These are phyloP conservation scores for Rasamsonia emersonii DNA, from an alignment of 2,329 filamentous ascomycete species.

Conservation along the genomic window DNA sequence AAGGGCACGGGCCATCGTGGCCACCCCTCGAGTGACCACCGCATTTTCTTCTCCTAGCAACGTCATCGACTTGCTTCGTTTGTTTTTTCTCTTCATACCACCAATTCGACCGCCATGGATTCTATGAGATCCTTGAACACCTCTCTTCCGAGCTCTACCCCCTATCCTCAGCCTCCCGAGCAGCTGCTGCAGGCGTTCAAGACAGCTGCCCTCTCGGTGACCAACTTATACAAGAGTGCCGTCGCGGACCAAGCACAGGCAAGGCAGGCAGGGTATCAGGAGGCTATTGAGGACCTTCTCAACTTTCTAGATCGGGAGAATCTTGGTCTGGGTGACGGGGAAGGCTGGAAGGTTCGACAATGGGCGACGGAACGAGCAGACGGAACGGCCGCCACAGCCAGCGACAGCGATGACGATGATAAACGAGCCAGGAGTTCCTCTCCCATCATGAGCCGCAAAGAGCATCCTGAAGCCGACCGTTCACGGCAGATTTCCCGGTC, in stretches of 20 bases:
- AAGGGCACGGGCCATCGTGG: background rate
- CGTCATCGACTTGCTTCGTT: slow-evolving; percentile 1
- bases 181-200: slow-evolving; percentile 80
- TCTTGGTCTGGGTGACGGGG: slow-evolving; percentile 68
- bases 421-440: slow-evolving; percentile 31
- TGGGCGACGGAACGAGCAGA: slow-evolving; percentile 47
- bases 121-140: slow-evolving; percentile 57
- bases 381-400: slow-evolving; percentile 27
- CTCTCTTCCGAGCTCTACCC: slow-evolving; percentile 48
- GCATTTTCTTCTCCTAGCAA: background rate
- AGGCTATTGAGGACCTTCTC: slow-evolving; percentile 86
- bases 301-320: slow-evolving; percentile 74
- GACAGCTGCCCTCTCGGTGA: slow-evolving; percentile 84
- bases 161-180: slow-evolving; percentile 40
- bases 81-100: background rate
- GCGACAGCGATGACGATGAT: slow-evolving; percentile 40
- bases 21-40: slow-evolving; percentile 4
- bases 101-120: slow-evolving; percentile 41
- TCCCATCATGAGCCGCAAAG: slow-evolving; percentile 25
- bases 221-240: slow-evolving; percentile 91
- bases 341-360: slow-evolving; percentile 58
- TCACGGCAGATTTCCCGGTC: slow-evolving; percentile 21
- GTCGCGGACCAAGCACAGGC: slow-evolving; percentile 67
- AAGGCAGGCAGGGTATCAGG: slow-evolving; percentile 78
- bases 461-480: slow-evolving; percentile 18